Evolutionary conservation across 2,329 filamentous ascomycete genomes (phyloP).

Genomic region (Calonectria crousiana): DNA sequence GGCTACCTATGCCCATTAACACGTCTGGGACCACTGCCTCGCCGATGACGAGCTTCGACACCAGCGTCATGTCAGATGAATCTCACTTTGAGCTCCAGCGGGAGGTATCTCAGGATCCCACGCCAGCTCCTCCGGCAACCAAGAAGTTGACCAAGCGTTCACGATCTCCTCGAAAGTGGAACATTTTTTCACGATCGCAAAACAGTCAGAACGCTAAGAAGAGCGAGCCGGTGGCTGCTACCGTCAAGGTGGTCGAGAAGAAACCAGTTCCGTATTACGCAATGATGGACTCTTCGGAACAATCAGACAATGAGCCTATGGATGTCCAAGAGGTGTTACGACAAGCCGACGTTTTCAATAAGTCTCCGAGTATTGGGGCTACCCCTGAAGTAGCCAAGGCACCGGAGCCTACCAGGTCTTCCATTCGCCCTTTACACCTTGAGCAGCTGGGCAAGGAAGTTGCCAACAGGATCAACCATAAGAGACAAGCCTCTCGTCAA

Average conservation of each 20-base stretch:
- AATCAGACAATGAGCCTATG: conserved; percentile 59
- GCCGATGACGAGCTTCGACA: conserved; percentile 68
- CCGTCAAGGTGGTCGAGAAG: conserved; percentile 61
- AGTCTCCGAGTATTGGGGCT: conserved; percentile 32
- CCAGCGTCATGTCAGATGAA: conserved; percentile 69
- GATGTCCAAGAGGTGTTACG: conserved; percentile 61
- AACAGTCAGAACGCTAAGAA: conserved; percentile 56
- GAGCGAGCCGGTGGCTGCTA: conserved; percentile 57
- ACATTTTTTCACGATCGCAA: conserved; percentile 70
- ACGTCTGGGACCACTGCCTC: conserved; percentile 58
- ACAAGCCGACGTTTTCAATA: conserved; percentile 57
- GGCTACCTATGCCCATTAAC: conserved; percentile 66
- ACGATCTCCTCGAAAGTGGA: conserved; percentile 72
- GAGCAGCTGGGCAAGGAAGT: conserved; percentile 9
- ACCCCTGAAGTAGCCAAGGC: conserved; percentile 33
- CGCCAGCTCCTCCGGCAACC: conserved; percentile 47
- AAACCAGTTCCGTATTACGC: conserved; percentile 71
- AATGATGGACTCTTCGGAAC: conserved; percentile 71
- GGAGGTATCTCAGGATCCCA: conserved; percentile 49
- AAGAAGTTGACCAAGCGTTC: conserved; percentile 69
- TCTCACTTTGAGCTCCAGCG: conserved; percentile 59
- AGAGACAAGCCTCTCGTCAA: conserved; percentile 19
- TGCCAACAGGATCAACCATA: background rate
- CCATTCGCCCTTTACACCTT: conserved; percentile 24
- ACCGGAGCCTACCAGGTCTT: conserved; percentile 29